Conservation (phyloP, 768 basidiomycete species). For the Tylopilus rubrobrunneus region DNA sequence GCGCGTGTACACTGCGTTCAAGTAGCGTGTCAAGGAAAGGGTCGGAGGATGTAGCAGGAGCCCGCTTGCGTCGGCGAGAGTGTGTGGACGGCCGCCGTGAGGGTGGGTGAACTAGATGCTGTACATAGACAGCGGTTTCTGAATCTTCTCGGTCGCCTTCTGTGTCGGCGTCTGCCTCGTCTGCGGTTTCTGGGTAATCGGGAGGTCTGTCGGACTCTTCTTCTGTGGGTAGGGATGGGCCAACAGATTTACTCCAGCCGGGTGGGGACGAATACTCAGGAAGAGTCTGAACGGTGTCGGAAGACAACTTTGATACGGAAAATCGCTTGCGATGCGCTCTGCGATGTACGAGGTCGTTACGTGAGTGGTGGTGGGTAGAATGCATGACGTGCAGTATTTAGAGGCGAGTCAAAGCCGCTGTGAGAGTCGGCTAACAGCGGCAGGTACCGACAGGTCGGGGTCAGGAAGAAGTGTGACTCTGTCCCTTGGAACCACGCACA, state of each 20-base stretch:
- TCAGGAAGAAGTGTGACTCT: not conserved
- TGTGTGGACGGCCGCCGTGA: slow-evolving; percentile 29
- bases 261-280: slow-evolving; percentile 57
- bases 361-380: slow-evolving; percentile 14
- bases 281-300: slow-evolving; percentile 61
- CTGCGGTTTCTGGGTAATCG: slow-evolving; percentile 72
- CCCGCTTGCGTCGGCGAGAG: slow-evolving; percentile 27
- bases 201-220: slow-evolving; percentile 59
- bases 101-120: slow-evolving; percentile 30
- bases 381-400: slow-evolving; percentile 11
- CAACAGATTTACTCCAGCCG: slow-evolving; percentile 15
- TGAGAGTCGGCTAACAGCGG: slow-evolving; percentile 8
- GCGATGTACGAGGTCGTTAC: slow-evolving; percentile 18
- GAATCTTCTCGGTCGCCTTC: slow-evolving; percentile 33
- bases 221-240: slow-evolving; percentile 22
- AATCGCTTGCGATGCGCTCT: slow-evolving; percentile 52
- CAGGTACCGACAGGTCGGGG: slow-evolving; percentile 4
- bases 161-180: slow-evolving; percentile 72
- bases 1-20: slow-evolving; percentile 76
- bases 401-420: slow-evolving; percentile 12
- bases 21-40: slow-evolving; percentile 73
- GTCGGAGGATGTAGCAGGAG: slow-evolving; percentile 35
- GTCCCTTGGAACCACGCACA: no score
- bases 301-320: slow-evolving; percentile 56
- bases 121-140: slow-evolving; percentile 18